phyloP scores from a whole-genome alignment of 495 filamentous ascomycete species.

The Podospora comata region DNA sequence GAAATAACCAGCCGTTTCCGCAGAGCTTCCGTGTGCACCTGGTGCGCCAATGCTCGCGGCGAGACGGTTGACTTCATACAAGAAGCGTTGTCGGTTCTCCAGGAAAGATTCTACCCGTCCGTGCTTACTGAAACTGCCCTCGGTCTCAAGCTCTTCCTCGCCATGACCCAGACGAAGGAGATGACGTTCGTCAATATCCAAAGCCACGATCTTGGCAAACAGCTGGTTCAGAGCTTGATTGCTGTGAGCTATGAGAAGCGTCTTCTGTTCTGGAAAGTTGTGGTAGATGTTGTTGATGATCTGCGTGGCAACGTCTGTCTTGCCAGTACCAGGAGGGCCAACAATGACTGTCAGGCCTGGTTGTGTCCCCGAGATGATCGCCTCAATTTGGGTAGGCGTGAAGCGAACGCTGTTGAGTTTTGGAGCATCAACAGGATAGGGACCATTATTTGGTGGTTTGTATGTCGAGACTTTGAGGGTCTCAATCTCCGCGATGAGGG shows the following conservation, averaged over 20 bases:
- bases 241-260: slow-evolving; percentile 90
- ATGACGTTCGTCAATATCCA: slow-evolving; percentile 96
- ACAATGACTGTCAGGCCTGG: slow-evolving; percentile 93
- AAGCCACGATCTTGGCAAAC: slow-evolving; percentile 93
- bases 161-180: slow-evolving; percentile 90
- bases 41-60: slow-evolving; percentile 79
- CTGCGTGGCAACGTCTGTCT: slow-evolving; percentile 97
- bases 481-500: slow-evolving; percentile 55
- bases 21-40: slow-evolving; percentile 89
- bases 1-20: slow-evolving; percentile 97
- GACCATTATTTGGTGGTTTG: slow-evolving; percentile 83
- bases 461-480: slow-evolving; percentile 84
- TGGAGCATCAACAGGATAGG: slow-evolving; percentile 84
- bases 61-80: slow-evolving; percentile 82
- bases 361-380: slow-evolving; percentile 90
- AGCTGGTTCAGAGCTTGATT: slow-evolving; percentile 98
- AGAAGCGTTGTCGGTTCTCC: slow-evolving; percentile 74
- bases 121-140: slow-evolving; percentile 87
- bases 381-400: slow-evolving; percentile 86
- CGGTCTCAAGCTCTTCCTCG: slow-evolving; percentile 87
- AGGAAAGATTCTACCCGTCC: slow-evolving; percentile 95
- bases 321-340: slow-evolving; percentile 93
- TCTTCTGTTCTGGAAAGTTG: slow-evolving; percentile 90
- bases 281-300: slow-evolving; percentile 99
- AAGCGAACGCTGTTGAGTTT: slow-evolving; percentile 82